Percentiles rank a stretch among this genome's conserved stretches.
phyloP scores from a whole-genome alignment of 768 basidiomycete species.

The Russula dissimulans region DNA sequence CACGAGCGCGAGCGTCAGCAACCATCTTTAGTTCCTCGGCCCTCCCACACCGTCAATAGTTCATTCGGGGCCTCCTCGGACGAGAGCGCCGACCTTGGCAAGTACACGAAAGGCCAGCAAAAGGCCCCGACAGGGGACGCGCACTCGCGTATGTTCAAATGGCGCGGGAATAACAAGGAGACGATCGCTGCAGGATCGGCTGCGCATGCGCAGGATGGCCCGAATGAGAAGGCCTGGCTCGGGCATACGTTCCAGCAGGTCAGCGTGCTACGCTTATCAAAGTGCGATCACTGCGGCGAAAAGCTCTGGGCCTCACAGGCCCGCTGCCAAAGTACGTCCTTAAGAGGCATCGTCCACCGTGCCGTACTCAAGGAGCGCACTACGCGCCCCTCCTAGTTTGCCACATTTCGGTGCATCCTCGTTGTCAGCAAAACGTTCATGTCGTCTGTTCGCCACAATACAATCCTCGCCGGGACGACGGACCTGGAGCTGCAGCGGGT shows the following conservation, averaged over 20 bases:
- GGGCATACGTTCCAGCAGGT: conserved; percentile 88
- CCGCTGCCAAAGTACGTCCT: conserved; percentile 70
- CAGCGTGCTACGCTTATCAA: conserved; percentile 78
- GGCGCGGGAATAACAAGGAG: conserved; percentile 63
- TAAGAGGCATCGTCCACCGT: neutral
- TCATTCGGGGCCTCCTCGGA: conserved; percentile 30
- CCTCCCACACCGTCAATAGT: conserved; percentile 7
- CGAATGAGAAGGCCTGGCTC: conserved; percentile 22
- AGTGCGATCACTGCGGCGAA: conserved; percentile 93
- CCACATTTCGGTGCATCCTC: conserved; percentile 18
- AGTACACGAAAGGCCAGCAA: conserved; percentile 30
- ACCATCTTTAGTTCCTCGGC: neutral
- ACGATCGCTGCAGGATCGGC: conserved; percentile 35
- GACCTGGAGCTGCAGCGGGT: neutral
- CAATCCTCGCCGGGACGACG: conserved; percentile 13
- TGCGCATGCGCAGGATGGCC: conserved; percentile 20
- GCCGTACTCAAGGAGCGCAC: neutral
- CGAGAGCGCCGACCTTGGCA: conserved; percentile 36
- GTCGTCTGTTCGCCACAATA: conserved; percentile 10
- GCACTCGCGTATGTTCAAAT: conserved; percentile 35
- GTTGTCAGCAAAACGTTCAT: conserved; percentile 14
- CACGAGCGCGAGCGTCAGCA: neutral
- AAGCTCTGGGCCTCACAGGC: conserved; percentile 99
- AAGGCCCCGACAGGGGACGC: conserved; percentile 33
- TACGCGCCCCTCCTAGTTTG: conserved; percentile 6